Evolutionary conservation across 1,284 basidiomycete genomes (phyloP).

Genomic region (Gomphus bonarii): DNA sequence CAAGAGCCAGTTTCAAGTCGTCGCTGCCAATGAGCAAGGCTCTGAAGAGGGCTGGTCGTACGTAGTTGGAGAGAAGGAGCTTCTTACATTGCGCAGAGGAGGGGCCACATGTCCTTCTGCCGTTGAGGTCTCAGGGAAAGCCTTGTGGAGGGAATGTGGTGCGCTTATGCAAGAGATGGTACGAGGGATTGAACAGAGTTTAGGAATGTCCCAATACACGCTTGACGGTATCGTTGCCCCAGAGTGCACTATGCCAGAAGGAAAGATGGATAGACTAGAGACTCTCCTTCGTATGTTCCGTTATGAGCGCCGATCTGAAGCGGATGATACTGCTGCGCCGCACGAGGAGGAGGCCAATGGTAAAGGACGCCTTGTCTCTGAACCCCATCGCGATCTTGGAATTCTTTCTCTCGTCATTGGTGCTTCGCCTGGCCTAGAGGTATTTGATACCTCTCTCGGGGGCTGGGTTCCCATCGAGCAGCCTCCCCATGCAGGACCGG

Average conservation of each 20-base stretch:
- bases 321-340: neutral
- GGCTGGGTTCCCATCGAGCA: constrained; percentile 22
- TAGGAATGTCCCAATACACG: constrained; percentile 15
- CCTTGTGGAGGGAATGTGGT: constrained; percentile 20
- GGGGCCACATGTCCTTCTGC: constrained; percentile 12
- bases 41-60: constrained; percentile 24
- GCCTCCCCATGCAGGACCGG: constrained; percentile 1
- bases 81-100: constrained; percentile 19
- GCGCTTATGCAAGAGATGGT: constrained; percentile 16
- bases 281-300: constrained; percentile 23
- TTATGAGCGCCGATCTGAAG: constrained; percentile 16
- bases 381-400: constrained; percentile 22
- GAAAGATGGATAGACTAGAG: constrained; percentile 13
- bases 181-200: constrained; percentile 17
- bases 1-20: constrained; percentile 9
- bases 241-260: constrained; percentile 15
- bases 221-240: constrained; percentile 16
- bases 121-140: constrained; percentile 11
- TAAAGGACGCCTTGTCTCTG: constrained; percentile 18
- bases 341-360: neutral
- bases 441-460: constrained; percentile 15
- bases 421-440: constrained; percentile 22
- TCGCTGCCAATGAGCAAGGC: constrained; percentile 12
- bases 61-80: constrained; percentile 22
- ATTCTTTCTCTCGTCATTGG: constrained; percentile 24